Evolutionary conservation across 192 early-diverging fungal genomes (phyloP), one percentile per base, ranked within the genome.

Genomic region (Jimgerdemannia lactiflua): DNA sequence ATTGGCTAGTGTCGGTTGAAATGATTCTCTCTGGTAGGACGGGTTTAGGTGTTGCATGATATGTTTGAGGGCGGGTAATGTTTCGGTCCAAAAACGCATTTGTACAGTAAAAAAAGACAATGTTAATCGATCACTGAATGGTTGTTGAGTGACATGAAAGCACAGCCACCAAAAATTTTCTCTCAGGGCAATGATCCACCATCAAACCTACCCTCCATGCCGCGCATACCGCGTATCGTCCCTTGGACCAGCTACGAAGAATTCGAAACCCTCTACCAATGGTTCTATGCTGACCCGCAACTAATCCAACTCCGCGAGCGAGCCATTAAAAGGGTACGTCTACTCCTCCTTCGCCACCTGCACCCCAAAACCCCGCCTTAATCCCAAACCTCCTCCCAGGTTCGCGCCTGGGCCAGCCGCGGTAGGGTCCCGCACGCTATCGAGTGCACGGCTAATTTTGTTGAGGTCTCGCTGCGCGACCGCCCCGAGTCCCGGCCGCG

Each of bases 391-490:
- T 7, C 14, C 18, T 0, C 3, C 43, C 74, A 93, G 89, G 86
- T 92, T 20, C 89, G 87, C 74, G 92, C 91, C 20, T 95, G 93
- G 93, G 79, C 80, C 44, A 86, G 78, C 70, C 76, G 92, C 77
- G 92, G 92, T 14, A 90, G 88, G 79, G 74, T 93, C 0, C 93
- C 92, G 0, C 85, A 82, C 59, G 86, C 93, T 2, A 85, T 95
- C 29, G 91, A 93, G 49, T 81, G 84, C 10, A 94, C 93, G 3
- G 80, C 88, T 2, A 64, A 78, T 10, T 85, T 95, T 69, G 85
- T 94, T 19, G 84, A 91, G 80, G 80, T 86, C 8, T 82, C 82
- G 29, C 75, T 91, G 4, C 79, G 87, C 67, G 89, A 91, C 59
- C 85, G 79, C 29, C 39, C 63, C 19, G 11, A 14, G 3, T 72